phyloP scores from a whole-genome alignment of 257 asterid genomes.

The Solanum sejunctum region DNA sequence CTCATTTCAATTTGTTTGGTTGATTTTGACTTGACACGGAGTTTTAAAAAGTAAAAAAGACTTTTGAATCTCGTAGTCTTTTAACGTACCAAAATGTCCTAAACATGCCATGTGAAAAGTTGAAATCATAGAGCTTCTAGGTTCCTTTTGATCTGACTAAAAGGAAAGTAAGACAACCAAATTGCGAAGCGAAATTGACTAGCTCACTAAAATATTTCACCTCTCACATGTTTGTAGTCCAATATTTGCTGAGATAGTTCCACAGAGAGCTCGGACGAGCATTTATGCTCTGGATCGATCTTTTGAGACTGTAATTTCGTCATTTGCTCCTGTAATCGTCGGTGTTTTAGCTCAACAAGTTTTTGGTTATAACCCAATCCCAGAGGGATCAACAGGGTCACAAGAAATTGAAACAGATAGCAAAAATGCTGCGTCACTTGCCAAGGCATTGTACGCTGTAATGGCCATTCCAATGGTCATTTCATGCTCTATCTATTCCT shows the following conservation, averaged over 20 bases:
- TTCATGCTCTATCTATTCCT: constrained; percentile 41
- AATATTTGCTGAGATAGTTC: constrained; percentile 9
- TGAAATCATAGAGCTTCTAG: background rate
- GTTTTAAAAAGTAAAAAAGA: background rate
- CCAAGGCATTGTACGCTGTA: constrained; percentile 79
- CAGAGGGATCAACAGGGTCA: constrained; percentile 2
- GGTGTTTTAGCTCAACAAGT: constrained; percentile 42
- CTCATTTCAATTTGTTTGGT: background rate
- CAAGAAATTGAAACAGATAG: constrained; percentile 15
- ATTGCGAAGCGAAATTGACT: background rate
- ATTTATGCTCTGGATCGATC: constrained; percentile 5
- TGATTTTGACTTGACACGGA: background rate
- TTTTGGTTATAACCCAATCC: constrained; percentile 56
- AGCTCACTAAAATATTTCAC: background rate
- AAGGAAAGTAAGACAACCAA: background rate
- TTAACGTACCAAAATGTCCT: background rate
- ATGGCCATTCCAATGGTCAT: constrained; percentile 65
- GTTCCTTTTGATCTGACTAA: background rate
- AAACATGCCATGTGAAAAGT: background rate
- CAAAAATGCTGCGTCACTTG: constrained; percentile 71
- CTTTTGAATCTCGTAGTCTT: background rate
- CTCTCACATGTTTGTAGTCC: background rate
- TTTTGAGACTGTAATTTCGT: constrained; percentile 54
- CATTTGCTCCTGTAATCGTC: constrained; percentile 80
- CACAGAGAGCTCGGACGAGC: background rate